Conservation (phyloP, 139 green algal genomes). For the Chlorella sp. region DNA sequence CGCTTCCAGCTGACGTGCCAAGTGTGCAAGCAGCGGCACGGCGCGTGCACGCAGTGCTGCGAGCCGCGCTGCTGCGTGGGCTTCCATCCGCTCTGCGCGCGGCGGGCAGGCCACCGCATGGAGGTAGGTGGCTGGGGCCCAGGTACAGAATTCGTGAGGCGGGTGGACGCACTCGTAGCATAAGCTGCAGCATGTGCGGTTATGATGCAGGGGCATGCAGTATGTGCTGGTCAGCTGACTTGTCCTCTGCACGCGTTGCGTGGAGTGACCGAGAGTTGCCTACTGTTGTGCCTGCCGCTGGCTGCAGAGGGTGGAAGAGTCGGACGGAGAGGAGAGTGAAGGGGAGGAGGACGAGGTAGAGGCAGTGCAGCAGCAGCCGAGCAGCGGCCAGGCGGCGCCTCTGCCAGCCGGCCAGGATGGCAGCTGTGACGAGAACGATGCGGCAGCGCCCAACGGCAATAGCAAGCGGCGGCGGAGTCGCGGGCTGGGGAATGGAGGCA, state of each 20-base stretch:
- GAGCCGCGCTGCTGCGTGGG: conserved; percentile 62
- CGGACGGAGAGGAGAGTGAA: conserved; percentile 34
- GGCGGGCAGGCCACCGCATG: conserved; percentile 49
- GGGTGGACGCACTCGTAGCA: too few species aligned
- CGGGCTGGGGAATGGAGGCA: background rate
- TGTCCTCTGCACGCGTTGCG: too few species aligned
- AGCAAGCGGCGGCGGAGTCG: background rate
- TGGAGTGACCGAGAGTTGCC: background rate
- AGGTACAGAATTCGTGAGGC: too few species aligned
- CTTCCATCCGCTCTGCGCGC: conserved; percentile 85
- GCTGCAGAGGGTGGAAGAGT: conserved; percentile 12
- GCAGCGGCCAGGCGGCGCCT: background rate
- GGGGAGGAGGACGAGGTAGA: conserved; percentile 23
- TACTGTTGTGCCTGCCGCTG: background rate
- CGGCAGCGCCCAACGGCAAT: conserved; percentile 20
- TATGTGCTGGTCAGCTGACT: too few species aligned
- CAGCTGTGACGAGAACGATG: conserved; percentile 39
- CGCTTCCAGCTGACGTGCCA: conserved; percentile 25
- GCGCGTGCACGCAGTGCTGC: conserved; percentile 82
- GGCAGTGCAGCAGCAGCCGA: conserved; percentile 1
- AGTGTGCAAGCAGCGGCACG: conserved; percentile 76
- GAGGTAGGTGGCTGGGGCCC: conserved; percentile 4
- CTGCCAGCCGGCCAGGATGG: background rate
- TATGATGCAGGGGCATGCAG: too few species aligned
- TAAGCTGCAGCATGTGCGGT: too few species aligned